phyloP scores from a whole-genome alignment of 78 protist species.

The Speleostelium caveatum region DNA sequence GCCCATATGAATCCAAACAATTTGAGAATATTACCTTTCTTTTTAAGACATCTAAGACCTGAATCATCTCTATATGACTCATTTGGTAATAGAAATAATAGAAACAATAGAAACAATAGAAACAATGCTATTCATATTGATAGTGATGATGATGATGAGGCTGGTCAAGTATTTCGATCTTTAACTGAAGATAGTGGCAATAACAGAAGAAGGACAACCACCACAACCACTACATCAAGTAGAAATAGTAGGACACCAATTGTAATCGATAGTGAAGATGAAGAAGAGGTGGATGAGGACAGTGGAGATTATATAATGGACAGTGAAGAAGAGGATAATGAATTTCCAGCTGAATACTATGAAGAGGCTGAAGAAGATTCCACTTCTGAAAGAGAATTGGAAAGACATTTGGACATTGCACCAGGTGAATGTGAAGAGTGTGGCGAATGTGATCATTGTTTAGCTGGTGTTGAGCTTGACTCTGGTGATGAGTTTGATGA shows the following conservation, averaged over 20 bases:
- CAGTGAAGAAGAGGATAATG: constrained; percentile 24
- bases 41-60: no score
- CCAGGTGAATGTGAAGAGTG: constrained; percentile 60
- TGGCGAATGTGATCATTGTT: constrained; percentile 58
- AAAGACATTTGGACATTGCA: background rate
- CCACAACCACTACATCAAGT: no score
- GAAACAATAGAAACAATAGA: background rate
- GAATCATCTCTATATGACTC: no score
- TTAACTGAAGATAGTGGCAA: background rate
- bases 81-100: background rate
- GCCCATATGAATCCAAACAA: no score
- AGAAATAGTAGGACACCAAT: background rate
- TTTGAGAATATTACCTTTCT: no score
- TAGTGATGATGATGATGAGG: background rate
- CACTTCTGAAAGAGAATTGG: constrained; percentile 4
- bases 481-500: constrained; percentile 20
- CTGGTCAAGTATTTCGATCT: no score
- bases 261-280: background rate
- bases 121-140: background rate
- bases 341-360: background rate
- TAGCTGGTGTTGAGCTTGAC: constrained; percentile 34
- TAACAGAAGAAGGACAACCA: background rate
- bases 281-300: background rate
- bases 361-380: background rate
- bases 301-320: constrained; percentile 28